A percentile compares a stretch with the other conserved stretches of the same genome.
Conservation (phyloP, 441 rosid species). For the Eruca vesicaria region DNA sequence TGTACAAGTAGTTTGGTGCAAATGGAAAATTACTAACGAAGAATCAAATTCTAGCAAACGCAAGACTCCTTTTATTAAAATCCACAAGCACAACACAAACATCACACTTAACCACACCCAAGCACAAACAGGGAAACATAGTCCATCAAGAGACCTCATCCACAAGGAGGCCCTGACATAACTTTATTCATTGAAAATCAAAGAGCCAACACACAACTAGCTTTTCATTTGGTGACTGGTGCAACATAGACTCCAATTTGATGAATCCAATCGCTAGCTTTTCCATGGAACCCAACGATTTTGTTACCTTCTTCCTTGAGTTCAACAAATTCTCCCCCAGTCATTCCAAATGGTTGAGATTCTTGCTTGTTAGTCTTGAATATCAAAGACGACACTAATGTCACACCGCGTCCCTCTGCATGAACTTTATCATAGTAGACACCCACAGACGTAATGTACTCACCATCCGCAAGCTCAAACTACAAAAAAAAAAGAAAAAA, state of each 20-base stretch:
- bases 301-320: neutral
- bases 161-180: neutral
- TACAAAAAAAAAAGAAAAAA: neutral
- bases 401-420: neutral
- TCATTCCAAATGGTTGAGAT: neutral
- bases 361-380: neutral
- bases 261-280: neutral
- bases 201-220: neutral
- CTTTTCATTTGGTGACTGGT: neutral
- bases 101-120: neutral
- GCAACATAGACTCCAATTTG: conserved; percentile 19
- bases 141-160: neutral
- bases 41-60: no score
- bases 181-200: conserved; percentile 3
- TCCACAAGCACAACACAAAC: neutral
- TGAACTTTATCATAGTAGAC: neutral
- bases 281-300: neutral
- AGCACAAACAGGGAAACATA: neutral
- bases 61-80: neutral
- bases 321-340: neutral
- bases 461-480: neutral
- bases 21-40: no score
- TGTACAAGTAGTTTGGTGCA: no score
- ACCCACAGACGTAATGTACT: neutral
- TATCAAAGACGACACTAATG: neutral